These are phyloP conservation scores for Triticum monococcum DNA, from an alignment of 176 grass and related monocot species.

Conservation along the genomic window DNA sequence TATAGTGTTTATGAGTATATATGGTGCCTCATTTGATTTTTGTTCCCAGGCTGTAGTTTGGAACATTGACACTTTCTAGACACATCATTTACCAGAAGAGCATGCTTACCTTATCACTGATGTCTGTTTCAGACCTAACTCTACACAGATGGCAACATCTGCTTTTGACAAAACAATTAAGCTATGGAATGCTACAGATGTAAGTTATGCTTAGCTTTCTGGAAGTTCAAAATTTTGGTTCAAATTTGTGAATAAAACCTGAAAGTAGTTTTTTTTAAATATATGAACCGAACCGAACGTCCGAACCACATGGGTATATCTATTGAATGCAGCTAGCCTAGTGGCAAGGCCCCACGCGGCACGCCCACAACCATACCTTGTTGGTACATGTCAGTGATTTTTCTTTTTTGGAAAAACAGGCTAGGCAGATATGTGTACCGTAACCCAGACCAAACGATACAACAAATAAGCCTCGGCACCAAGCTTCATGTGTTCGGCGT, in stretches of 20 bases:
- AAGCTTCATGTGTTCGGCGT: background rate
- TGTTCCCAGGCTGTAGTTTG: constrained; percentile 76
- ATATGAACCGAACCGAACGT: background rate
- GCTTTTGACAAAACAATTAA: constrained; percentile 84
- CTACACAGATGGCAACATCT: constrained; percentile 77
- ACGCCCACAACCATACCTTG: background rate
- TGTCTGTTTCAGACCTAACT: constrained; percentile 86
- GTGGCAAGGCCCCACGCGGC: background rate
- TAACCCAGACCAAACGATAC: background rate
- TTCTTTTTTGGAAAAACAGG: background rate
- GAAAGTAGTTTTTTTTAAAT: background rate
- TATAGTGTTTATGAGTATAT: background rate
- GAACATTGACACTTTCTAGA: constrained; percentile 92
- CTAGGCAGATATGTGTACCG: background rate
- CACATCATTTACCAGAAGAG: constrained; percentile 70
- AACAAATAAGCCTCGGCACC: background rate
- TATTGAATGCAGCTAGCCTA: background rate
- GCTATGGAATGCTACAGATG: constrained; percentile 85
- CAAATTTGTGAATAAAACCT: too few relatives aligned
- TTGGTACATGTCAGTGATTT: background rate
- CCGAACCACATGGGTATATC: background rate
- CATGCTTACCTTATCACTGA: constrained; percentile 71
- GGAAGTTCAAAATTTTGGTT: too few relatives aligned
- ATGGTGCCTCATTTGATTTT: background rate
- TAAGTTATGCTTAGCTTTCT: constrained; percentile 47